phyloP scores from a whole-genome alignment of 1,284 basidiomycete genomes.

The Rhodofomes roseus region DNA sequence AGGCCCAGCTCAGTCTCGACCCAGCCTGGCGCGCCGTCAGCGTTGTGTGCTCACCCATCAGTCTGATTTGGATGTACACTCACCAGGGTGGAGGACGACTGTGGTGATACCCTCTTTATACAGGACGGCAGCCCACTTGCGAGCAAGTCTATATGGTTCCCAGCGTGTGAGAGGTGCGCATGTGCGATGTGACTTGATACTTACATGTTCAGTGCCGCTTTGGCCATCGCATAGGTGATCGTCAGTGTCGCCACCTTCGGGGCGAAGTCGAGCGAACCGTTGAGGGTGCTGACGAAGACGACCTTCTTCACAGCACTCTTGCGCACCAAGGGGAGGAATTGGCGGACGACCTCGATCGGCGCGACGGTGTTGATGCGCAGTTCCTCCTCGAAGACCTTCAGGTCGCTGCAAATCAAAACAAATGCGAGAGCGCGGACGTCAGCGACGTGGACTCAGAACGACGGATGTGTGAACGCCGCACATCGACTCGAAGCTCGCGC shows the following conservation, averaged over 20 bases:
- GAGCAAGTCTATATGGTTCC: neutral
- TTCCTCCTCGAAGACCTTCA: neutral
- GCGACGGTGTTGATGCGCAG: neutral
- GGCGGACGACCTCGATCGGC: neutral
- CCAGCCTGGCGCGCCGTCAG: neutral
- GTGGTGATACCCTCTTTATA: neutral
- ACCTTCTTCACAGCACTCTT: neutral
- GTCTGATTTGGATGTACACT: neutral
- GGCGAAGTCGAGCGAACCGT: neutral
- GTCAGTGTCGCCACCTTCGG: neutral
- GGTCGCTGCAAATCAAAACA: neutral
- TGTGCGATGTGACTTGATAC: neutral
- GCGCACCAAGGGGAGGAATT: neutral
- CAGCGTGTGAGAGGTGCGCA: neutral
- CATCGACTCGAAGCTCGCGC: neutral
- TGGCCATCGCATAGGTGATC: neutral
- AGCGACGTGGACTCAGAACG: neutral
- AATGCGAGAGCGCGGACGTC: no score
- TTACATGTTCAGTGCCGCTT: neutral
- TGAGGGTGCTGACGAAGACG: neutral
- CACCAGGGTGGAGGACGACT: neutral
- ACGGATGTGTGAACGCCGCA: neutral
- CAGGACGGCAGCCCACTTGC: neutral
- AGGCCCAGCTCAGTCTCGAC: neutral
- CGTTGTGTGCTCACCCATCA: no score